Percentiles rank a stretch among this genome's conserved stretches.
Evolutionary conservation across 352 stramenopile species (phyloP).

Genomic region (Phytophthora cactorum): DNA sequence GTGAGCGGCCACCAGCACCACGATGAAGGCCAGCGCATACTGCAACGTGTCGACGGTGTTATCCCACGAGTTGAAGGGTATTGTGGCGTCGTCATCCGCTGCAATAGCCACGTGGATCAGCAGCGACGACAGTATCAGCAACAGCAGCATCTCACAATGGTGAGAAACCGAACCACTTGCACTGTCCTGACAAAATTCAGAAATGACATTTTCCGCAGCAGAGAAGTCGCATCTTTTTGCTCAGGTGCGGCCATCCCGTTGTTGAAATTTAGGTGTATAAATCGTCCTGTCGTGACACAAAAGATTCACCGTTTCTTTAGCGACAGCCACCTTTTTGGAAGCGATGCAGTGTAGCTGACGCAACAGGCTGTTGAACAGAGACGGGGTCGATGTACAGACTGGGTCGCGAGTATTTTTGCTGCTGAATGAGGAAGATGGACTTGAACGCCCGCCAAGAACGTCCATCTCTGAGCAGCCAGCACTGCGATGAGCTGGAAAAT

Average conservation of each 20-base stretch:
- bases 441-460: not conserved
- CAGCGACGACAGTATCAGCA: conserved; percentile 3
- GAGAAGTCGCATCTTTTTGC: not conserved
- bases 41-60: conserved; percentile 54
- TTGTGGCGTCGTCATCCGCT: conserved; percentile 21
- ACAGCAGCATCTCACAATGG: not conserved
- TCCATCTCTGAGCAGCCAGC: not conserved
- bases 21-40: conserved; percentile 54
- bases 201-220: conserved; percentile 13
- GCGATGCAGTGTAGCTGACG: too few relatives aligned
- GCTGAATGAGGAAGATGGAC: conserved; percentile 16
- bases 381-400: too few relatives aligned
- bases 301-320: not conserved
- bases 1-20: conserved; percentile 49
- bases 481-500: not conserved
- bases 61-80: conserved; percentile 53
- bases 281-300: not conserved
- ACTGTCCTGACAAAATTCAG: conserved; percentile 7
- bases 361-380: too few relatives aligned
- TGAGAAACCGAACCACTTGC: not conserved
- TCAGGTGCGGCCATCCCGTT: not conserved
- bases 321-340: not conserved
- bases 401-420: not conserved
- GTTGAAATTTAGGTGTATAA: not conserved
- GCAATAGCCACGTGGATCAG: not conserved